Evolutionary conservation across 345 rosid genomes (phyloP).

Genomic region (Hibiscus tridactylites): DNA sequence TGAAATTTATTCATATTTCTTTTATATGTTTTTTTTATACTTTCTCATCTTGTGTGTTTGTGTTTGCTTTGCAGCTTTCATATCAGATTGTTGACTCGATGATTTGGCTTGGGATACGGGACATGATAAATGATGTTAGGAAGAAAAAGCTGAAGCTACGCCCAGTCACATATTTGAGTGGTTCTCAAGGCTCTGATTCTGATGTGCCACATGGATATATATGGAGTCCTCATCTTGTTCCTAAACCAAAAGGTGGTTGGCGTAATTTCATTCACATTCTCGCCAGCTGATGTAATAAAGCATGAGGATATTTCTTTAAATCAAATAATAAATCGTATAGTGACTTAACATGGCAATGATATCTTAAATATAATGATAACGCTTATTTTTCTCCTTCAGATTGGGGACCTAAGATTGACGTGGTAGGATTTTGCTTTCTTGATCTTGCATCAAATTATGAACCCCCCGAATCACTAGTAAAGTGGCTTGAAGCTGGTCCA

Average conservation of each 20-base stretch:
- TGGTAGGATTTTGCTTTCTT: conserved; percentile 97
- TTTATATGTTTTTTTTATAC: background rate
- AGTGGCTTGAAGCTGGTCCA: conserved; percentile 90
- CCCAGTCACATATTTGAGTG: conserved; percentile 97
- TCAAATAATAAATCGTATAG: background rate
- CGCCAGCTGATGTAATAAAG: background rate
- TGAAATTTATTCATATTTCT: conserved; percentile 2
- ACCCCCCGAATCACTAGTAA: conserved; percentile 77
- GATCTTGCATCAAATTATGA: conserved; percentile 96
- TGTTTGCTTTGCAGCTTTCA: conserved; percentile 52
- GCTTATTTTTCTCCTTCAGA: conserved; percentile 40
- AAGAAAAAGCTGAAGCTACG: conserved; percentile 87
- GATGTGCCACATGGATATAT: conserved; percentile 93
- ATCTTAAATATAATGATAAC: conserved; percentile 10
- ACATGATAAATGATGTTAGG: conserved; percentile 89
- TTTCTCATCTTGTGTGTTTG: conserved; percentile 2
- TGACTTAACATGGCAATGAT: background rate
- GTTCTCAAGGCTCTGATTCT: conserved; percentile 84
- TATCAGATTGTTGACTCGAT: conserved; percentile 95
- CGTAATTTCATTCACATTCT: background rate
- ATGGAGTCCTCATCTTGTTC: conserved; percentile 99
- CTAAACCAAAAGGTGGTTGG: conserved; percentile 90
- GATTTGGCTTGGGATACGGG: conserved; percentile 99
- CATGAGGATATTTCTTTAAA: background rate
- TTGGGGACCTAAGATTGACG: conserved; percentile 96